Evolutionary conservation across 2,329 filamentous ascomycete species (phyloP).

Genomic region (Exophiala viscosa): DNA sequence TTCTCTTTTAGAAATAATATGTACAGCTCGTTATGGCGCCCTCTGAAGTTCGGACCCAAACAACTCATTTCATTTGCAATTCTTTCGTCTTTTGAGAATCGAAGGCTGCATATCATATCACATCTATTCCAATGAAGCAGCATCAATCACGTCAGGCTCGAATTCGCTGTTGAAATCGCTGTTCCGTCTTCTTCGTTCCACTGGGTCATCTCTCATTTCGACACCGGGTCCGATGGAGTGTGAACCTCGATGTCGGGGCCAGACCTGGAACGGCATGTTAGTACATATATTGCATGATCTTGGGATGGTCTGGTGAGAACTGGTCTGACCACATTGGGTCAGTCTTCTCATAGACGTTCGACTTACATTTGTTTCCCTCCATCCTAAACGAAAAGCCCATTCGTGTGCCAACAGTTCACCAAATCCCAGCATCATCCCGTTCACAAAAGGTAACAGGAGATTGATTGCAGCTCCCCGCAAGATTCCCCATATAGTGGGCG

Average conservation of each 20-base stretch:
- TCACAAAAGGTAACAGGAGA: constrained; percentile 89
- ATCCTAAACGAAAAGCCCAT: constrained; percentile 85
- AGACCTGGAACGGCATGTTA: constrained; percentile 16
- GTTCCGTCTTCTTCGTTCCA: constrained; percentile 50
- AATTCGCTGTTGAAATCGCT: constrained; percentile 47
- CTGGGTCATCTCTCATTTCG: constrained; percentile 67
- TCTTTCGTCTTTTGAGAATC: constrained; percentile 15
- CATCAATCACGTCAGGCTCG: constrained; percentile 55
- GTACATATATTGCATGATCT: not conserved
- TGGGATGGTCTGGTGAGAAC: not conserved
- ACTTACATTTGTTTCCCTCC: constrained; percentile 85
- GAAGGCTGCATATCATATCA: not conserved
- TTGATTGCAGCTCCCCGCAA: constrained; percentile 91
- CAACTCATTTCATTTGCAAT: constrained; percentile 10
- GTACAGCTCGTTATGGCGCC: too few relatives aligned
- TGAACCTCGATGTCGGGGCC: constrained; percentile 23
- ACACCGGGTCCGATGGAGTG: constrained; percentile 76
- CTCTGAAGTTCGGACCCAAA: not conserved
- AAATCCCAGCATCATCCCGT: constrained; percentile 97
- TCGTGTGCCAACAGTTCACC: constrained; percentile 97
- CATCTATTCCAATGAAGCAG: constrained; percentile 63
- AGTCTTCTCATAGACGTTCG: not conserved
- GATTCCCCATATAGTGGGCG: constrained; percentile 81
- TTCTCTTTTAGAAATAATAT: too few relatives aligned
- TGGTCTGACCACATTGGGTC: too few relatives aligned